Evolutionary conservation across 2,329 filamentous ascomycete genomes (phyloP), one percentile per base, ranked within the genome.

Genomic region (Tympanopsis confertula): DNA sequence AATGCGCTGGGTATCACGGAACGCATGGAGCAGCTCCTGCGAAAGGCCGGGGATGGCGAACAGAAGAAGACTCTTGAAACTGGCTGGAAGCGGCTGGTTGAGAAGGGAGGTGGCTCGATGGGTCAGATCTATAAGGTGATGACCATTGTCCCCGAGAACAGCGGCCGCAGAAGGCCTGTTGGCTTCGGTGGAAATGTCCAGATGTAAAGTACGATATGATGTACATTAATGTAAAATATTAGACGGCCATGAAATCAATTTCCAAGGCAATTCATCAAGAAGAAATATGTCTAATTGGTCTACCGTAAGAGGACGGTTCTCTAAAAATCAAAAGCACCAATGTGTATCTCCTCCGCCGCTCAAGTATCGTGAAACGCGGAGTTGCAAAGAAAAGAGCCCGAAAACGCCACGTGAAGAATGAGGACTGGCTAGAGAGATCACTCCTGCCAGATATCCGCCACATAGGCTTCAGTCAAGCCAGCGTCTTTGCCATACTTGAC

Each of bases 61-160:
- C 68, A 66, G 44, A 71, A 62, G 20, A 67, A 65, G 46, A 74
- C 76, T 37, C 66, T 95, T 20, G 77, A 86, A 45, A 73, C 66
- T 44, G 80, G 82, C 0, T 93, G 86, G 75, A 81, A 75, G 61
- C 69, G 91, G 43, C 63, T 98, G 37, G 75, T 95, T n/a, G 88
- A 94, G 56, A 69, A 77, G 30, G 81, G 84, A 0, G 82, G 78
- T 2, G 78, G 75, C 37, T 89, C 87, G 0, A 98, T 98, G 91
- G 91, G 91, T 0, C 88, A 81, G 62, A 65, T 94, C 17, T 98
- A 98, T 57, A 95, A 96, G 62, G 88, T 78, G 18, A 70, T 98
- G 69, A 85, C 88, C 12, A 86, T 98, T 49, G 54, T 96, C 50
- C 91, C 91, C 1, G 82, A 88, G 57, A 85, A 83, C 45, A 71